A percentile compares a stretch with the other conserved stretches of the same genome.
These are phyloP conservation scores for Erythrobasidium hasegawianum DNA, from an alignment of 1,284 basidiomycete genomes.

Conservation along the genomic window DNA sequence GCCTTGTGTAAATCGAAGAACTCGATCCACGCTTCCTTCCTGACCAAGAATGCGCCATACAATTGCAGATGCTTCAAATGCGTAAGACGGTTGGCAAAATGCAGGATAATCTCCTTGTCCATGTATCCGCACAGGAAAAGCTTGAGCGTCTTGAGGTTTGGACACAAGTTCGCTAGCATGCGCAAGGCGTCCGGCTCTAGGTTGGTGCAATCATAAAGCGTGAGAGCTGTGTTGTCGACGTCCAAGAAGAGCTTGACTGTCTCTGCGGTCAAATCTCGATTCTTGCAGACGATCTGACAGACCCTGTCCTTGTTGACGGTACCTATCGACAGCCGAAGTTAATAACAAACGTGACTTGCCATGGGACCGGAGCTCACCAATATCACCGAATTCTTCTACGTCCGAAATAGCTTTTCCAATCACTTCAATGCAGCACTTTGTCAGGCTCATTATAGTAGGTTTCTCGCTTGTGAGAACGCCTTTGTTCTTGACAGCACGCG, in stretches of 20 bases:
- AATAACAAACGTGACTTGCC: conserved; percentile 63
- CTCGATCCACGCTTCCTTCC: conserved; percentile 66
- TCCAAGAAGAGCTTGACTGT: conserved; percentile 82
- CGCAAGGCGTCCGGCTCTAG: conserved; percentile 64
- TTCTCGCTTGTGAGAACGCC: conserved; percentile 5
- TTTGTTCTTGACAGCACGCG: conserved; percentile 34
- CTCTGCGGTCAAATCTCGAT: conserved; percentile 70
- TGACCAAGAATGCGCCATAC: conserved; percentile 83
- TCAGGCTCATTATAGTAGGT: conserved; percentile 20
- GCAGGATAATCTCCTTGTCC: conserved; percentile 62
- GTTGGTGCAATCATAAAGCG: conserved; percentile 85
- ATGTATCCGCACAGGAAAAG: conserved; percentile 86
- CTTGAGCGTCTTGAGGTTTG: conserved; percentile 68
- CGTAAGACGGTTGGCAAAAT: conserved; percentile 64
- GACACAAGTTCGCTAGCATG: conserved; percentile 71
- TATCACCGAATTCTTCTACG: conserved; percentile 82
- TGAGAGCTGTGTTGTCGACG: conserved; percentile 63
- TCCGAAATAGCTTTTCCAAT: conserved; percentile 82
- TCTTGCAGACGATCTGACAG: conserved; percentile 78
- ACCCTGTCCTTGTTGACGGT: conserved; percentile 72
- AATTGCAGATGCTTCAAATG: conserved; percentile 70
- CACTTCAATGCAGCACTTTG: conserved; percentile 55
- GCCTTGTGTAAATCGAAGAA: conserved; percentile 63
- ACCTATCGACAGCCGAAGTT: conserved; percentile 39
- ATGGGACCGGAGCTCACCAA: conserved; percentile 76